These are phyloP conservation scores for Eucalyptus viminalis DNA, from an alignment of 345 rosid genomes.

Conservation along the genomic window DNA sequence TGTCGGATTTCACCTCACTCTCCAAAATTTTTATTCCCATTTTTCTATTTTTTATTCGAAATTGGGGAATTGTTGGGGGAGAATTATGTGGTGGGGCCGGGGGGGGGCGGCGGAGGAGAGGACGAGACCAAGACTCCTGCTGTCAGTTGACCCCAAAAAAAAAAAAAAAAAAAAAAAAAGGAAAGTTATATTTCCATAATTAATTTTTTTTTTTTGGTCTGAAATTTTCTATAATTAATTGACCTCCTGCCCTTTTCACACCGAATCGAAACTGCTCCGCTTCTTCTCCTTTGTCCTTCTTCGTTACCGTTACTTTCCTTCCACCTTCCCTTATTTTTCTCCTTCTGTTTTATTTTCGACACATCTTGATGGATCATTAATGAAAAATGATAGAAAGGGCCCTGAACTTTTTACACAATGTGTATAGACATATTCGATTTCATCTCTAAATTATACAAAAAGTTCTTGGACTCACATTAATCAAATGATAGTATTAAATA, in stretches of 20 bases:
- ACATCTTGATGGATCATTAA: not conserved
- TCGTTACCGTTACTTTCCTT: too few species aligned
- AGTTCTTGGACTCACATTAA: too few species aligned
- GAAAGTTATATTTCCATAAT: too few species aligned
- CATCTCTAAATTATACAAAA: accelerated
- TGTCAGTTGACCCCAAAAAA: not conserved
- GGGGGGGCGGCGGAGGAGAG: too few species aligned
- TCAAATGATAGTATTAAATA: too few species aligned
- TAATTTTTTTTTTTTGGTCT: too few species aligned
- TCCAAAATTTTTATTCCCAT: not conserved
- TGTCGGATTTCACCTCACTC: not conserved
- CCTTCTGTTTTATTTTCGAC: not conserved
- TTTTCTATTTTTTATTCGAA: not conserved
- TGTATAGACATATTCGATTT: not conserved
- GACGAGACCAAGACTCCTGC: not conserved
- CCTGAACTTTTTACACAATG: not conserved
- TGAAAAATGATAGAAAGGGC: accelerated
- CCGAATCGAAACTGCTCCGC: too few species aligned
- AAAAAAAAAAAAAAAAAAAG: not conserved
- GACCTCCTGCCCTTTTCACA: too few species aligned
- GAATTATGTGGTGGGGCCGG: too few species aligned
- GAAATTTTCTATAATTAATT: too few species aligned
- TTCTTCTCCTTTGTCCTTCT: too few species aligned
- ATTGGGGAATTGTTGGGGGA: not conserved
- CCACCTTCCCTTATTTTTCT: not conserved